These are phyloP conservation scores for Sarcodon sp. DNA, from an alignment of 768 basidiomycete genomes.

Conservation along the genomic window DNA sequence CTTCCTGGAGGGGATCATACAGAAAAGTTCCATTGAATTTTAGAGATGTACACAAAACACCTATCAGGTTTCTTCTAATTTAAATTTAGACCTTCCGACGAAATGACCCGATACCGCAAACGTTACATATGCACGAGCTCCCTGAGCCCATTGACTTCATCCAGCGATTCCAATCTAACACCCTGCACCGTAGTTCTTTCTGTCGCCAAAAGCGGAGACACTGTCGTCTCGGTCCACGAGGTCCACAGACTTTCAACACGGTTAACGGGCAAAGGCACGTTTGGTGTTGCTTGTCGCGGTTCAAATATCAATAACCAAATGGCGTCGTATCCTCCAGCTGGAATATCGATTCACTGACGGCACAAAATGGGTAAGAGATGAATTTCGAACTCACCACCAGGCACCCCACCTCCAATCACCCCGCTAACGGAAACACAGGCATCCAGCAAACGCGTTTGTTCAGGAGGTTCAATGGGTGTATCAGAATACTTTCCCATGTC, in stretches of 20 bases:
- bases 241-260: slow-evolving; percentile 63
- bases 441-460: slow-evolving; percentile 79
- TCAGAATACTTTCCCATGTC: slow-evolving; percentile 65
- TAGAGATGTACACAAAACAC: no score
- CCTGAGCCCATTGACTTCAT: slow-evolving; percentile 41
- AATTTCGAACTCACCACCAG: slow-evolving; percentile 60
- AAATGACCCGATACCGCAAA: no score
- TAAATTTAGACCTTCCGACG: no score
- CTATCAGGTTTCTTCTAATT: no score
- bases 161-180: slow-evolving; percentile 46
- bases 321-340: slow-evolving; percentile 96
- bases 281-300: slow-evolving; percentile 26
- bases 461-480: slow-evolving; percentile 83
- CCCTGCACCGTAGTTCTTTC: slow-evolving; percentile 60
- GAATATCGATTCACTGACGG: background rate
- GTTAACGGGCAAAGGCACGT: slow-evolving; percentile 29
- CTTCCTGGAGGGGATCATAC: no score
- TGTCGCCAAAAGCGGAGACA: slow-evolving; percentile 54
- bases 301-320: slow-evolving; percentile 86
- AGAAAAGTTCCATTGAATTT: no score
- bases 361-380: background rate
- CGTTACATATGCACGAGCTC: slow-evolving; percentile 8
- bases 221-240: slow-evolving; percentile 42
- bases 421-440: slow-evolving; percentile 66
- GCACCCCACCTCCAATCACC: slow-evolving; percentile 89